These are phyloP conservation scores for Fragaria ananassa DNA, from an alignment of 306 rosid genomes.

Conservation along the genomic window DNA sequence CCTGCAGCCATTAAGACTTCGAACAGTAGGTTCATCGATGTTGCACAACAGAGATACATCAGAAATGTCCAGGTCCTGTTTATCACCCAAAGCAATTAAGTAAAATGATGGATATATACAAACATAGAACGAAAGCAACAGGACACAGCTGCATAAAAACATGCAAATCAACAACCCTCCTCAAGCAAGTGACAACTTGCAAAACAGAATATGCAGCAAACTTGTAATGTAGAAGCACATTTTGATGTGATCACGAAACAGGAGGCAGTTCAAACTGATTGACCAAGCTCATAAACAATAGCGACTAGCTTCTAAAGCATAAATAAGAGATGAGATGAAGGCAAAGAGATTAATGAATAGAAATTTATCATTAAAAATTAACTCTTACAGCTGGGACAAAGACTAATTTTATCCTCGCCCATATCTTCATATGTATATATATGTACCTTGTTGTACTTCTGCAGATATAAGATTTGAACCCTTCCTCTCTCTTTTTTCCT, in stretches of 20 bases:
- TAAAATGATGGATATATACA: neutral
- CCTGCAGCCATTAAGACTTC: conserved; percentile 96
- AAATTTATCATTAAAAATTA: neutral
- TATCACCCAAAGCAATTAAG: neutral
- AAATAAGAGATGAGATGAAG: neutral
- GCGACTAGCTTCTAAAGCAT: neutral
- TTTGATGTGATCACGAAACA: neutral
- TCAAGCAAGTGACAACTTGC: neutral
- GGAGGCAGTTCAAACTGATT: neutral
- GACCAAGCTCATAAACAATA: neutral
- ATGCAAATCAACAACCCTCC: too few relatives aligned
- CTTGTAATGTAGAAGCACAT: neutral
- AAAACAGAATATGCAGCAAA: neutral
- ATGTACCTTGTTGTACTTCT: neutral
- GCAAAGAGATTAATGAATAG: neutral
- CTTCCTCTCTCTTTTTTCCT: neutral
- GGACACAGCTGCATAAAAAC: neutral
- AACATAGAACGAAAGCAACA: neutral
- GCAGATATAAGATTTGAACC: neutral
- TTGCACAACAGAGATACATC: conserved; percentile 54
- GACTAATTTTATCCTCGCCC: neutral
- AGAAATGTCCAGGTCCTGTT: conserved; percentile 83
- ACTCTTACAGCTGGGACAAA: neutral
- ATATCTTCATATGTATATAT: neutral
- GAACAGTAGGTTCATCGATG: conserved; percentile 83